Evolutionary conservation across 1,284 basidiomycete species (phyloP).

Genomic region (Flammula alnicola): DNA sequence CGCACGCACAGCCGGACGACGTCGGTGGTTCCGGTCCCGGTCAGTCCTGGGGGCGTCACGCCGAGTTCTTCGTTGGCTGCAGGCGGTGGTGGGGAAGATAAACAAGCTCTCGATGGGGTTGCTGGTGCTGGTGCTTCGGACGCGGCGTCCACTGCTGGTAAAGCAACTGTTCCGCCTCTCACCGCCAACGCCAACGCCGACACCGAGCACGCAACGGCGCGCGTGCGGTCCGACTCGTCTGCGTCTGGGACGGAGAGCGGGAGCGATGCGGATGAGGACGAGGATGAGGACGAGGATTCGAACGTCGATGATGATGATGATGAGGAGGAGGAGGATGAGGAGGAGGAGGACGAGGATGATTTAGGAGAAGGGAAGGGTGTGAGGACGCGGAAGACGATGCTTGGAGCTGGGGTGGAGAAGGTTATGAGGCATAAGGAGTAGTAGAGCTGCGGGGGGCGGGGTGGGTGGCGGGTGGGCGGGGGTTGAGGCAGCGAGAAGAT

Average conservation of each 20-base stretch:
- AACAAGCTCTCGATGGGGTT: too few relatives aligned
- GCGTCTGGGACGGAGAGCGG: constrained; percentile 14
- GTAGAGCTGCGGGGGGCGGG: neutral
- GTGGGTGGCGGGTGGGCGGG: constrained; percentile 4
- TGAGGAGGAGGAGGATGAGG: constrained; percentile 34
- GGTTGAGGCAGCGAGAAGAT: too few relatives aligned
- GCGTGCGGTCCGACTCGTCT: constrained; percentile 1
- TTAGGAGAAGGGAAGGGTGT: too few relatives aligned
- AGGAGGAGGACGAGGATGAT: constrained; percentile 37
- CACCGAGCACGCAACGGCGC: neutral
- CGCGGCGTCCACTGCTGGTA: too few relatives aligned
- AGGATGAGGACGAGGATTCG: constrained; percentile 33
- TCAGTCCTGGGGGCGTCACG: too few relatives aligned
- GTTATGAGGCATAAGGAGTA: constrained; percentile 57
- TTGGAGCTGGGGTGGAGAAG: constrained; percentile 74
- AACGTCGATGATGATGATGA: constrained; percentile 38
- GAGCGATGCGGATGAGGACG: constrained; percentile 33
- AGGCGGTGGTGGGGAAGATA: too few relatives aligned
- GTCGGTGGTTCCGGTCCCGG: too few relatives aligned
- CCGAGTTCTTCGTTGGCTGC: too few relatives aligned
- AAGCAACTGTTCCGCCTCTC: too few relatives aligned
- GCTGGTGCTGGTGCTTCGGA: too few relatives aligned
- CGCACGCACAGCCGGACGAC: constrained; percentile 4
- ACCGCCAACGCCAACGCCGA: neutral
- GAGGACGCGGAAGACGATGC: constrained; percentile 42